Evolutionary conservation across 441 rosid genomes (phyloP).

Genomic region (Kokia cookei): DNA sequence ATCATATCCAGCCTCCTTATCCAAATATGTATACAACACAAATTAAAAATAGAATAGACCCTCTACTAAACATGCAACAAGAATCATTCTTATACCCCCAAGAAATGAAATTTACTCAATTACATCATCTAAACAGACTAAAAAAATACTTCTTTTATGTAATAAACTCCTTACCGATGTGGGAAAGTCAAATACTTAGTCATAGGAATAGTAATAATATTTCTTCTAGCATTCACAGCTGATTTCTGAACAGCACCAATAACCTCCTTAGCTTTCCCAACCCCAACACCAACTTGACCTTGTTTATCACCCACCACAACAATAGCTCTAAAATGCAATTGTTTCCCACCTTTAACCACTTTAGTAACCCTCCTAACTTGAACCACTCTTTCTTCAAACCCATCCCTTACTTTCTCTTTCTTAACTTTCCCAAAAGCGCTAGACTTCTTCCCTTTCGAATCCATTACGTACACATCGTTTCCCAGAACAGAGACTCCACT

Average conservation of each 20-base stretch:
- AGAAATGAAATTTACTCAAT: background rate
- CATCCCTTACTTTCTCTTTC: slow-evolving; percentile 68
- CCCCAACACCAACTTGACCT: slow-evolving; percentile 82
- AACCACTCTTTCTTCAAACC: slow-evolving; percentile 84
- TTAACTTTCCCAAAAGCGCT: slow-evolving; percentile 46
- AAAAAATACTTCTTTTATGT: background rate
- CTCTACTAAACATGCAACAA: too few species aligned
- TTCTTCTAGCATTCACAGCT: slow-evolving; percentile 71
- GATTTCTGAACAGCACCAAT: slow-evolving; percentile 80
- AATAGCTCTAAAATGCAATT: slow-evolving; percentile 71
- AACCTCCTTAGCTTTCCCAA: slow-evolving; percentile 90
- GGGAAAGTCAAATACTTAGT: slow-evolving; percentile 90
- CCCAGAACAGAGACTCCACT: slow-evolving; percentile 64
- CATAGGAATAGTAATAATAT: slow-evolving; percentile 74
- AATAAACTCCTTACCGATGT: slow-evolving; percentile 43
- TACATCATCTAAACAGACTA: background rate
- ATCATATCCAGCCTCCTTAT: too few species aligned
- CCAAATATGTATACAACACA: too few species aligned
- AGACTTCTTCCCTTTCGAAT: slow-evolving; percentile 47
- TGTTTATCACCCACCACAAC: slow-evolving; percentile 89
- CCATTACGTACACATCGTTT: slow-evolving; percentile 61
- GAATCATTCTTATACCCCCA: too few species aligned
- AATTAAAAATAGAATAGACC: too few species aligned
- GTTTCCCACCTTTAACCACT: slow-evolving; percentile 92
- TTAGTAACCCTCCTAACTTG: slow-evolving; percentile 81